Conservation (phyloP, 306 rosid species). For the Quercus cerris region DNA sequence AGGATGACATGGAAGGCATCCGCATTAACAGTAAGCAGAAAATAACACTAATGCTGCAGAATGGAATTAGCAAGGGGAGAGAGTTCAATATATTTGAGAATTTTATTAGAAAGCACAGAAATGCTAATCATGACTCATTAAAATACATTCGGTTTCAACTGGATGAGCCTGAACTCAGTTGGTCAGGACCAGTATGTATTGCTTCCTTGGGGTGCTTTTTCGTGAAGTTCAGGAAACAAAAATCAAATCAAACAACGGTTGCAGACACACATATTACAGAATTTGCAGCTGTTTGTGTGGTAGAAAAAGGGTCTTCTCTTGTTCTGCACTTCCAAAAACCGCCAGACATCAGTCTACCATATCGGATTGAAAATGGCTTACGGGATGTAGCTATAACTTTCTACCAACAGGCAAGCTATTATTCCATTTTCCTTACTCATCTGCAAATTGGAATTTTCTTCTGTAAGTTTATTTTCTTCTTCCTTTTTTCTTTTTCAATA, state of each 20-base stretch:
- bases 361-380: conserved; percentile 81
- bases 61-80: conserved; percentile 49
- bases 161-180: conserved; percentile 57
- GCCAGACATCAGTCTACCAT: conserved; percentile 73
- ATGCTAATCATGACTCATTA: conserved; percentile 52
- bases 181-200: conserved; percentile 96
- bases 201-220: conserved; percentile 91
- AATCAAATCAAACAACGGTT: conserved; percentile 32
- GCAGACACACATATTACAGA: conserved; percentile 41
- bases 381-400: conserved; percentile 60
- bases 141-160: conserved; percentile 56
- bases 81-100: conserved; percentile 72
- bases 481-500: conserved; percentile 9
- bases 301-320: conserved; percentile 87
- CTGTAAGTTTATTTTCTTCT: not conserved
- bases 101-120: conserved; percentile 67
- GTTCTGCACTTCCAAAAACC: conserved; percentile 75
- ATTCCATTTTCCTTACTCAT: conserved; percentile 18
- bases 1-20: conserved; percentile 72
- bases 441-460: conserved; percentile 1
- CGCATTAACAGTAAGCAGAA: conserved; percentile 57
- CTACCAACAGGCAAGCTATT: conserved; percentile 74
- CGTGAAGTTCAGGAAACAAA: conserved; percentile 70
- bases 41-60: conserved; percentile 56
- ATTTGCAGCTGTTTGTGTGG: conserved; percentile 76